phyloP scores from a whole-genome alignment of 495 filamentous ascomycete genomes.

The Lasiosphaeria ovina region DNA sequence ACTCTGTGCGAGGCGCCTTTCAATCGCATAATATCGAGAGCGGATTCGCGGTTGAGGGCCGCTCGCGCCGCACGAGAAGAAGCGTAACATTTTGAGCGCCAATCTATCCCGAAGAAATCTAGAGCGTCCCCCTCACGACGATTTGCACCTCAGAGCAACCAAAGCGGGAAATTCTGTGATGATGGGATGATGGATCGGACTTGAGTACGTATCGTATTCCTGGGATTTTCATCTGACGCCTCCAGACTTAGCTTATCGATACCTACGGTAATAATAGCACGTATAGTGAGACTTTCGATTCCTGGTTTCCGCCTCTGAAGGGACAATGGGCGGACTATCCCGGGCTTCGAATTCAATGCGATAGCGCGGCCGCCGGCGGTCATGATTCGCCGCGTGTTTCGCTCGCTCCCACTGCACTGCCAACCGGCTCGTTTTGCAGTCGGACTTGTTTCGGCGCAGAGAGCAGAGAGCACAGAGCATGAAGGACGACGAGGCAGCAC shows the following conservation, averaged over 20 bases:
- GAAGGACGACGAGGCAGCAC: conserved; percentile 13
- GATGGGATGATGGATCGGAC: not conserved
- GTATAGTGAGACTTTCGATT: conserved; percentile 3
- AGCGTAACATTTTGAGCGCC: not conserved
- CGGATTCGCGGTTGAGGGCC: conserved; percentile 8
- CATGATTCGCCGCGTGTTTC: conserved; percentile 26
- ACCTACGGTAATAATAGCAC: not conserved
- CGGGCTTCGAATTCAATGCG: conserved; percentile 28
- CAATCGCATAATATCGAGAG: conserved; percentile 15
- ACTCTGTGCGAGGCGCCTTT: conserved; percentile 6
- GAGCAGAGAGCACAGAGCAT: conserved; percentile 11
- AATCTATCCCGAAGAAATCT: conserved; percentile 4
- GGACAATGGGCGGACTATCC: conserved; percentile 16
- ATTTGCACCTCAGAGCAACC: not conserved
- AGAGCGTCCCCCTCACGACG: not conserved
- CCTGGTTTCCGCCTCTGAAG: conserved; percentile 18
- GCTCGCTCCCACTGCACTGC: conserved; percentile 8
- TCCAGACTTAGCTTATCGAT: conserved; percentile 1
- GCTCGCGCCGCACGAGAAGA: conserved; percentile 8
- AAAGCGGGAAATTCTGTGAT: not conserved
- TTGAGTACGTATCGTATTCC: not conserved
- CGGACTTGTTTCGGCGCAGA: conserved; percentile 13
- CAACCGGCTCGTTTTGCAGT: not conserved
- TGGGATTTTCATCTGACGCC: not conserved
- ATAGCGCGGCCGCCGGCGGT: conserved; percentile 14